These are phyloP conservation scores for Carex myosuroides DNA, from an alignment of 176 grass and related monocot genomes.

Conservation along the genomic window DNA sequence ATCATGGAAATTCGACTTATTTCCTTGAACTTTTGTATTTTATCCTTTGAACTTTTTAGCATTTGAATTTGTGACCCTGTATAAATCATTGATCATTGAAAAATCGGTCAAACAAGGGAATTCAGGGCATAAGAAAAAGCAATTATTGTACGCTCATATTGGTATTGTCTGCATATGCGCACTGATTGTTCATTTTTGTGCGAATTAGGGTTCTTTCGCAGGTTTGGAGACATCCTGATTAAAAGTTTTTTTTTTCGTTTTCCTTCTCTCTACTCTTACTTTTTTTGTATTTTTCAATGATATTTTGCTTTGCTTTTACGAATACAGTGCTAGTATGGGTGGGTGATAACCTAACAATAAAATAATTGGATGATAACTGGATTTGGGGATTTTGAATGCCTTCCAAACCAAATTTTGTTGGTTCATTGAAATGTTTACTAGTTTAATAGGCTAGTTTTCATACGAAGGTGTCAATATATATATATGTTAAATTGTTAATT, in stretches of 20 bases:
- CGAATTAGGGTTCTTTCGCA: constrained; percentile 6
- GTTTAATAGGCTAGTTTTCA: not conserved
- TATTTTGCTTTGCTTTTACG: constrained; percentile 21
- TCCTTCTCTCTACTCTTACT: not conserved
- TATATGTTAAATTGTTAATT: not conserved
- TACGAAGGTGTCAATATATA: constrained; percentile 14
- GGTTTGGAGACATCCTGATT: not conserved
- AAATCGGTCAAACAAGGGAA: not conserved
- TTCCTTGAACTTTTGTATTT: not conserved
- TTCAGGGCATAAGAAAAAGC: not conserved
- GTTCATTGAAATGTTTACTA: constrained; percentile 9
- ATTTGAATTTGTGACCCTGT: not conserved
- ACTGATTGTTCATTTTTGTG: not conserved
- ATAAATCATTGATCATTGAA: not conserved
- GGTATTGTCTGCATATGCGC: not conserved
- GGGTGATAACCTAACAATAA: not conserved
- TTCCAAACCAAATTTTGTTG: not conserved
- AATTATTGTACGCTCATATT: not conserved
- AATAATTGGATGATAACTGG: constrained; percentile 10
- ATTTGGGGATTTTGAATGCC: not conserved
- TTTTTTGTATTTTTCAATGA: not conserved
- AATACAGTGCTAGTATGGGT: constrained; percentile 7
- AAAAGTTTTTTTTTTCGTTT: not conserved
- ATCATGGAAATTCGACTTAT: constrained; percentile 31
- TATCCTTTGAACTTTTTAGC: not conserved